A percentile compares a stretch with the other conserved stretches of the same genome.
phyloP scores from a whole-genome alignment of 78 protist species.

The Guillardia theta region DNA sequence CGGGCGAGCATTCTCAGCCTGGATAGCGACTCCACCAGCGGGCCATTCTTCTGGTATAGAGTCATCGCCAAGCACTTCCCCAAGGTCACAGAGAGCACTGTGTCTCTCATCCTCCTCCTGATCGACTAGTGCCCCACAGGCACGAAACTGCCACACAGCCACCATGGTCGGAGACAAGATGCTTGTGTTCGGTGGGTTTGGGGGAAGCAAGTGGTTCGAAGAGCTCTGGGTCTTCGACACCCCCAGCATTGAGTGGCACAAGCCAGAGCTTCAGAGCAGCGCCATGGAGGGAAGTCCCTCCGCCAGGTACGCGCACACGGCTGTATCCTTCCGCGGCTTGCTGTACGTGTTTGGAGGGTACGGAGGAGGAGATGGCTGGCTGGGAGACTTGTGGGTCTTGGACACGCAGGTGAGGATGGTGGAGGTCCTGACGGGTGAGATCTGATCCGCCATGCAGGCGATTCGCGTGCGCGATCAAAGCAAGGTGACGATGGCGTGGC shows the following conservation, averaged over 20 bases:
- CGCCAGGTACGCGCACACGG: background rate
- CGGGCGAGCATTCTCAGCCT: background rate
- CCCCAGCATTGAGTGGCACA: background rate
- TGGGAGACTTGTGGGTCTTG: background rate
- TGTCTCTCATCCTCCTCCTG: background rate
- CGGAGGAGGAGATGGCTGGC: background rate
- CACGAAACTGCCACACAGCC: background rate
- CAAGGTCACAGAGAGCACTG: background rate
- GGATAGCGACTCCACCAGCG: background rate
- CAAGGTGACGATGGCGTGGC: background rate
- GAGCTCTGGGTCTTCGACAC: slow-evolving; percentile 11
- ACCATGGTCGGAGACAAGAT: background rate
- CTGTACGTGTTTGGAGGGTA: background rate
- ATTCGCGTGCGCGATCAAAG: background rate
- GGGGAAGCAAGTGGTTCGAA: slow-evolving; percentile 1
- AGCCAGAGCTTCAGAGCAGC: background rate
- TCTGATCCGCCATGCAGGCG: no score
- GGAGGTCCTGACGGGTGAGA: no score
- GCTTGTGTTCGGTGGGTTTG: background rate
- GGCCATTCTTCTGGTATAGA: background rate
- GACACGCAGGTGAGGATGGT: background rate
- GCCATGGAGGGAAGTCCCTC: background rate
- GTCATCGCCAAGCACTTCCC: background rate
- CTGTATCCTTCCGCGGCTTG: background rate
- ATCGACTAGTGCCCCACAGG: background rate